phyloP scores from a whole-genome alignment of 371 early-diverging fungal species.

The Saksenaea oblongispora region DNA sequence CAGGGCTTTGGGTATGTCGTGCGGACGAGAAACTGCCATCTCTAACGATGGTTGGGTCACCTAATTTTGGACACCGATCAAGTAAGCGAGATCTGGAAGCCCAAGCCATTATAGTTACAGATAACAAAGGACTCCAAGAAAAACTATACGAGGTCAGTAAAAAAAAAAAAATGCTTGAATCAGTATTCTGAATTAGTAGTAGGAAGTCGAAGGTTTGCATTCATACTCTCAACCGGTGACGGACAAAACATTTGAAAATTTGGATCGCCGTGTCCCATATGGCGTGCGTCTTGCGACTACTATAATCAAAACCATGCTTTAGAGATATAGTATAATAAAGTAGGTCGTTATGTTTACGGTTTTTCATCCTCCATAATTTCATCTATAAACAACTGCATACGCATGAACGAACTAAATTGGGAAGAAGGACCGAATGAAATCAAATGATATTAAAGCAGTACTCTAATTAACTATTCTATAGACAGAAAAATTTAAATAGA shows the following conservation, averaged over 20 bases:
- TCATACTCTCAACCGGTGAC: constrained; percentile 38
- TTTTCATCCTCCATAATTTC: neutral
- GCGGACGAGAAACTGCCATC: constrained; percentile 45
- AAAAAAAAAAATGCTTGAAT: neutral
- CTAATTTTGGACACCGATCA: constrained; percentile 92
- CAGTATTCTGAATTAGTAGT: neutral
- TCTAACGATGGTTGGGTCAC: constrained; percentile 87
- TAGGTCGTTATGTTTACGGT: too few relatives aligned
- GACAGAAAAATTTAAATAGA: too few relatives aligned
- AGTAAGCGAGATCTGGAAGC: constrained; percentile 89
- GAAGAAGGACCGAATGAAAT: neutral
- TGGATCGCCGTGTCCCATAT: constrained; percentile 48
- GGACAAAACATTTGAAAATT: constrained; percentile 34
- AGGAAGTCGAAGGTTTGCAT: constrained; percentile 51
- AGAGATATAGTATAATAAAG: constrained; percentile 11
- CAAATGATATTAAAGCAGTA: neutral
- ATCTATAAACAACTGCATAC: neutral
- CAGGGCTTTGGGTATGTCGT: constrained; percentile 60
- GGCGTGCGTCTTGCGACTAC: constrained; percentile 50
- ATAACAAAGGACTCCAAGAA: constrained; percentile 53
- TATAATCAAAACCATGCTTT: constrained; percentile 55
- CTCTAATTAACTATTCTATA: too few relatives aligned
- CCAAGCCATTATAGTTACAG: constrained; percentile 75
- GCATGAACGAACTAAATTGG: neutral
- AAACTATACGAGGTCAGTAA: constrained; percentile 60